These are phyloP conservation scores for Groenewaldozyma tartarivorans DNA, from an alignment of 805 yeast species.

Conservation along the genomic window DNA sequence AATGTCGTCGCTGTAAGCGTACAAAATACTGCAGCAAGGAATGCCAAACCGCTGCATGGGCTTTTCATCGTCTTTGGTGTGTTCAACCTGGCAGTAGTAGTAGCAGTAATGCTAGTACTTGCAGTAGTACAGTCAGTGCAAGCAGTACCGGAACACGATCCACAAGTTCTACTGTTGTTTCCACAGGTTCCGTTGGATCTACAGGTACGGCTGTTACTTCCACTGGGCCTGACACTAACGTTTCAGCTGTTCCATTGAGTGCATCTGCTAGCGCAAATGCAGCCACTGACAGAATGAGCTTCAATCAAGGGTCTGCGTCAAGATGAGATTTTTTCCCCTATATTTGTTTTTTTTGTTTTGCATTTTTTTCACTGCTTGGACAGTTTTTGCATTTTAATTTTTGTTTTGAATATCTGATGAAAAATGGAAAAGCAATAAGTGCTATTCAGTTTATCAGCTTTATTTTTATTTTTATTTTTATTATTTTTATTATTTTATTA, in stretches of 20 bases:
- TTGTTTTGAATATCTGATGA: not conserved
- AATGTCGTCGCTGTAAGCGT: constrained; percentile 87
- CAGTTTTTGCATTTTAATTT: not conserved
- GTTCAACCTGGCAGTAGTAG: constrained; percentile 8
- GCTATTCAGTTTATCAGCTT: not conserved
- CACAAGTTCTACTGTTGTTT: too few relatives aligned
- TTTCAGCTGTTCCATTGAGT: too few relatives aligned
- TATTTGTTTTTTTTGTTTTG: not conserved
- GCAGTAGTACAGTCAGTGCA: not conserved
- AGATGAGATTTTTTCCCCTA: too few relatives aligned
- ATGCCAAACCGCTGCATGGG: constrained; percentile 90
- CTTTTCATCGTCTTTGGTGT: constrained; percentile 92
- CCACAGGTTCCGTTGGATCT: too few relatives aligned
- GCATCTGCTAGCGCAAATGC: not conserved
- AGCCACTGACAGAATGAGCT: not conserved
- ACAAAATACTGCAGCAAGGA: constrained; percentile 91
- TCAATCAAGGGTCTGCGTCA: too few relatives aligned
- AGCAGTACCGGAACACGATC: not conserved
- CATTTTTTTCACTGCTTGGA: not conserved
- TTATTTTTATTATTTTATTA: too few relatives aligned
- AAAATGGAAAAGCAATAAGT: too few relatives aligned
- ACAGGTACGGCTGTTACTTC: constrained; percentile 5
- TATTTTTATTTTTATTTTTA: too few relatives aligned
- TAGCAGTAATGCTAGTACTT: constrained; percentile 7
- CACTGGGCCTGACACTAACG: too few relatives aligned